Conservation (phyloP, 129 eudicot genomes). For the Saussurea involucrata region DNA sequence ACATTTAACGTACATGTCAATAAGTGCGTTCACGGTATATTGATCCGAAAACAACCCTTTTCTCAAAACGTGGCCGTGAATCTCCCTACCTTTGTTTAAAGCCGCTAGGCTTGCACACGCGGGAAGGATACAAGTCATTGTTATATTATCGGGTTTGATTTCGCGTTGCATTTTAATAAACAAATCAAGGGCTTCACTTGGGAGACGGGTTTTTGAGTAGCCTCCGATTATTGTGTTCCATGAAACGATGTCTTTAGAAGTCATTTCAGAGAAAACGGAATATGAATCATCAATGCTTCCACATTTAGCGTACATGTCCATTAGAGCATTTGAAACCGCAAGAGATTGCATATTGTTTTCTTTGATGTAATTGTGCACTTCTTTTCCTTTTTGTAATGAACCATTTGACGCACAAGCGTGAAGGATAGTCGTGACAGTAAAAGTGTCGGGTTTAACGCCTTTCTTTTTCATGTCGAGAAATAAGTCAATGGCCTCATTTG, state of each 20-base stretch:
- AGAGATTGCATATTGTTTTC: conserved; percentile 42
- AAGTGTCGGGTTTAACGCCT: conserved; percentile 48
- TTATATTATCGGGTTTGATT: conserved; percentile 46
- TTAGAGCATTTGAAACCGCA: conserved; percentile 57
- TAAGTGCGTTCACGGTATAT: conserved; percentile 52
- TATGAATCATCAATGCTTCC: conserved; percentile 62
- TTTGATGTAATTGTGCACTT: conserved; percentile 41
- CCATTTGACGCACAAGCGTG: conserved; percentile 60
- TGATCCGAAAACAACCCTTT: conserved; percentile 43
- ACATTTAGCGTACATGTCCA: conserved; percentile 78
- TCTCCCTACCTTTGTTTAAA: conserved; percentile 50
- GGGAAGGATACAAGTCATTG: conserved; percentile 58
- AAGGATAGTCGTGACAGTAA: conserved; percentile 47
- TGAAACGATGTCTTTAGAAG: conserved; percentile 43
- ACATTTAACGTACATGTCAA: conserved; percentile 66
- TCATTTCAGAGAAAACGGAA: conserved; percentile 36
- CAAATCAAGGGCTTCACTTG: conserved; percentile 45
- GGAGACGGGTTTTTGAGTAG: conserved; percentile 55
- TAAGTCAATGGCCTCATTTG: conserved; percentile 38
- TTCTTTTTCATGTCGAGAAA: conserved; percentile 49
- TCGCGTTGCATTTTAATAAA: conserved; percentile 49
- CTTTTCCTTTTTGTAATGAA: conserved; percentile 49
- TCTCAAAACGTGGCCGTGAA: conserved; percentile 48
- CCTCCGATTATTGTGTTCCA: conserved; percentile 87
- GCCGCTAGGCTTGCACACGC: conserved; percentile 64